phyloP scores from a whole-genome alignment of 2,329 filamentous ascomycete species.

The Hysterium pulicare region DNA sequence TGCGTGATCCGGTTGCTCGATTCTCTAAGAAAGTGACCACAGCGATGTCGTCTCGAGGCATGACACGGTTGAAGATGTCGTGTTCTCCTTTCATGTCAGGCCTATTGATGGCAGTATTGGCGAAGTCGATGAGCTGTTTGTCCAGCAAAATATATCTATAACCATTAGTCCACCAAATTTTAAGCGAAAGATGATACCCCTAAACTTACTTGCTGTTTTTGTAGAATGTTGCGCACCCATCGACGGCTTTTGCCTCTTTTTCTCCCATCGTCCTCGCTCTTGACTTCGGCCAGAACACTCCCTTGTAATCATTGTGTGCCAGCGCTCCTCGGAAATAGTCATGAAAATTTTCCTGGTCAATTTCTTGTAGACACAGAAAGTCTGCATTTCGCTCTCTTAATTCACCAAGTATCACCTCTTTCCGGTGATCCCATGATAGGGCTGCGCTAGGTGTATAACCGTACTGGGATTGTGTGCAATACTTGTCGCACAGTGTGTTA shows the following conservation, averaged over 20 bases:
- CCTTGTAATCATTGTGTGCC: constrained; percentile 85
- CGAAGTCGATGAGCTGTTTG: constrained; percentile 91
- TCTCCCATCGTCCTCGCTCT: constrained; percentile 89
- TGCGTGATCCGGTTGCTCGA: constrained; percentile 77
- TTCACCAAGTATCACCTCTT: constrained; percentile 78
- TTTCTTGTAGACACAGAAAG: constrained; percentile 89
- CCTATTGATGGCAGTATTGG: constrained; percentile 85
- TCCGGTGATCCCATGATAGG: constrained; percentile 82
- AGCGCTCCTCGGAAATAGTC: constrained; percentile 86
- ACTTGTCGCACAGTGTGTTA: constrained; percentile 94
- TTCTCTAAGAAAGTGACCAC: constrained; percentile 92
- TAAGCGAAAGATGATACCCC: not conserved
- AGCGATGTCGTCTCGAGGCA: constrained; percentile 97
- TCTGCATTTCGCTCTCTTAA: constrained; percentile 77
- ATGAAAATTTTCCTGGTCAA: constrained; percentile 87
- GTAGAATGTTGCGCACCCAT: constrained; percentile 96
- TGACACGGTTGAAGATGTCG: constrained; percentile 96
- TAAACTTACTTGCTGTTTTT: constrained; percentile 72
- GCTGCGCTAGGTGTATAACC: constrained; percentile 84
- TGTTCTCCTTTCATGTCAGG: constrained; percentile 97
- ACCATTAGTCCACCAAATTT: constrained; percentile 1
- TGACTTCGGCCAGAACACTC: constrained; percentile 87
- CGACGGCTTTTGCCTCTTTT: constrained; percentile 82
- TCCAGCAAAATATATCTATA: constrained; percentile 75
- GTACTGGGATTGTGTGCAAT: constrained; percentile 79